phyloP scores from a whole-genome alignment of 169 alveolate species.

The Plasmodium inui region DNA sequence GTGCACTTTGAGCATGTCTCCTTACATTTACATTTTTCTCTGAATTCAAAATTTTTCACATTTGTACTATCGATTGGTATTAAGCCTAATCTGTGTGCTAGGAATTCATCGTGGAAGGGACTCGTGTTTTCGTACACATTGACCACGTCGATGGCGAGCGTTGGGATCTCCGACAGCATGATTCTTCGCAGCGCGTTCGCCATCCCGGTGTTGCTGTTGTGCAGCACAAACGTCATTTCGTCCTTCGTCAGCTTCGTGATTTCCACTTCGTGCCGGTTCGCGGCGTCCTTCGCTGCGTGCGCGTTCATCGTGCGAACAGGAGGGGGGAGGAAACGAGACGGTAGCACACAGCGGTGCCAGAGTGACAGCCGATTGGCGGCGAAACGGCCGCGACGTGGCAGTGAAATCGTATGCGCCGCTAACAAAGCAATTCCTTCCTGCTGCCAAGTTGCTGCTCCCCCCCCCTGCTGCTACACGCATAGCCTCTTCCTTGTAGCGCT shows the following conservation, averaged over 20 bases:
- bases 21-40: slow-evolving; percentile 93
- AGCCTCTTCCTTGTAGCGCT: background rate
- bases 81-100: slow-evolving; percentile 96
- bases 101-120: slow-evolving; percentile 96
- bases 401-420: background rate
- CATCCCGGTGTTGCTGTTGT: slow-evolving; percentile 92
- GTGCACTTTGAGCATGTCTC: slow-evolving; percentile 93
- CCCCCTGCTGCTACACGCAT: background rate
- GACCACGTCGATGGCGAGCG: slow-evolving; percentile 96
- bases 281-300: slow-evolving; percentile 4
- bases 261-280: slow-evolving; percentile 77
- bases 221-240: slow-evolving; percentile 88
- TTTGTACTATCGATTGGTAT: slow-evolving; percentile 93
- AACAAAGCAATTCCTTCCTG: background rate
- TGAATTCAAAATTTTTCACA: slow-evolving; percentile 91
- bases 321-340: slow-evolving; percentile 37
- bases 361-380: background rate
- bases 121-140: slow-evolving; percentile 94
- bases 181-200: slow-evolving; percentile 96
- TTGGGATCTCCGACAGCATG: slow-evolving; percentile 96
- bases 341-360: background rate
- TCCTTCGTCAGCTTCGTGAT: slow-evolving; percentile 82
- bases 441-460: background rate
- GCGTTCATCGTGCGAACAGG: background rate
- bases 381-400: background rate